phyloP scores from a whole-genome alignment of 306 rosid species.

The Ceratonia siliqua region DNA sequence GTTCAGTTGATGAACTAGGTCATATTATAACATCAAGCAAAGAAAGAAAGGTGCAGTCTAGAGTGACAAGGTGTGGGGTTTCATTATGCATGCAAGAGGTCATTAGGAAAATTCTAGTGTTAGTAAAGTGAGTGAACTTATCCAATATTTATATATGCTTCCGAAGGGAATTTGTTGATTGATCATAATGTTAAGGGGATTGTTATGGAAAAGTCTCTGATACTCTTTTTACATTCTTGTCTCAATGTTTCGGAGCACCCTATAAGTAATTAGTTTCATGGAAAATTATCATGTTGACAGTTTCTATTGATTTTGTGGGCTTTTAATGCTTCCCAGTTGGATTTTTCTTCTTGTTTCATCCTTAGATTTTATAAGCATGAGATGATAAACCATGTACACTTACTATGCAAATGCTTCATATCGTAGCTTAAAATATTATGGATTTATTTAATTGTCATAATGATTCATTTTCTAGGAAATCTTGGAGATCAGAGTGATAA shows the following conservation, averaged over 20 bases:
- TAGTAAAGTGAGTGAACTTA: slow-evolving; percentile 20
- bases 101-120: slow-evolving; percentile 20
- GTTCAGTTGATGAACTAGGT: background rate
- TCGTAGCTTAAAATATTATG: background rate
- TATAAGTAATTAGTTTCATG: background rate
- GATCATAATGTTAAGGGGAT: slow-evolving; percentile 22
- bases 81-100: slow-evolving; percentile 15
- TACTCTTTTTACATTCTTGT: background rate
- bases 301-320: background rate
- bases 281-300: background rate
- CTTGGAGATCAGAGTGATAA: slow-evolving; percentile 11
- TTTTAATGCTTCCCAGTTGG: background rate
- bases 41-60: slow-evolving; percentile 16
- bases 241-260: background rate
- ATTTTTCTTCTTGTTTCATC: background rate
- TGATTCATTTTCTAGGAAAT: slow-evolving; percentile 30
- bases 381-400: background rate
- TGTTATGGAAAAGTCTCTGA: background rate
- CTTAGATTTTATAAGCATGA: background rate
- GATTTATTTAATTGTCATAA: background rate
- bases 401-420: background rate
- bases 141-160: slow-evolving; percentile 11
- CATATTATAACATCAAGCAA: slow-evolving; percentile 23
- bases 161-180: background rate
- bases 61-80: slow-evolving; percentile 18